A percentile compares a stretch with the other conserved stretches of the same genome.
phyloP scores from a whole-genome alignment of 2,329 filamentous ascomycete genomes.

The Chaetomium sp. region DNA sequence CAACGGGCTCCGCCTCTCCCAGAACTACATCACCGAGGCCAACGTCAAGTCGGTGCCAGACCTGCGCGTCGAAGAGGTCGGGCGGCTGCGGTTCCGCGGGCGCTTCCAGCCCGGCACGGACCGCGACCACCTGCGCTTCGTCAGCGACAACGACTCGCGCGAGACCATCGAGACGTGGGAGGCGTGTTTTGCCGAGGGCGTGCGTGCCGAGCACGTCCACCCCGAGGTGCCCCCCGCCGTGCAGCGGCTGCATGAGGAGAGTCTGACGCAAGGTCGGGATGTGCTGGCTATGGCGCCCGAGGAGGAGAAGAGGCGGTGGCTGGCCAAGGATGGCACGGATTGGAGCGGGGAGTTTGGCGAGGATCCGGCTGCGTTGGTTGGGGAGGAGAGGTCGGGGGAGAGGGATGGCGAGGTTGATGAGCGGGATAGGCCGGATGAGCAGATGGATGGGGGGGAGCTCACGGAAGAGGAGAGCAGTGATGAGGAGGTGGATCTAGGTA shows the following conservation, averaged over 20 bases:
- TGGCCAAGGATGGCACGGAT: slow-evolving; percentile 77
- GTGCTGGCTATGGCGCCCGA: slow-evolving; percentile 72
- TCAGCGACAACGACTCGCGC: slow-evolving; percentile 82
- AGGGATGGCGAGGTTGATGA: slow-evolving; percentile 38
- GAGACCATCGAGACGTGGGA: slow-evolving; percentile 97
- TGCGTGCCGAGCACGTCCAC: slow-evolving; percentile 69
- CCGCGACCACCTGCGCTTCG: slow-evolving; percentile 78
- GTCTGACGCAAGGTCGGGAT: slow-evolving; percentile 76
- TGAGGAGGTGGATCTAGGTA: slow-evolving; percentile 29
- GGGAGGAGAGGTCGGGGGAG: slow-evolving; percentile 20
- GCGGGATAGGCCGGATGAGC: slow-evolving; percentile 40
- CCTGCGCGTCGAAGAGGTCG: slow-evolving; percentile 76
- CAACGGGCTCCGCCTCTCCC: slow-evolving; percentile 73
- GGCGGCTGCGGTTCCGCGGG: slow-evolving; percentile 76
- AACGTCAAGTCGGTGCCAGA: slow-evolving; percentile 72
- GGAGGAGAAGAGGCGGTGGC: slow-evolving; percentile 75
- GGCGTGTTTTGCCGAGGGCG: slow-evolving; percentile 84
- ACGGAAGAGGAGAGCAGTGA: background rate
- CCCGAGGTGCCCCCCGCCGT: slow-evolving; percentile 73
- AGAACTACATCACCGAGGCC: slow-evolving; percentile 87
- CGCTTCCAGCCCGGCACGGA: slow-evolving; percentile 91
- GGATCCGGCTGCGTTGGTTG: slow-evolving; percentile 62
- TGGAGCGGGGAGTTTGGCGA: slow-evolving; percentile 86
- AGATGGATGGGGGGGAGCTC: background rate
- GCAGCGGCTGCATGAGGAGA: slow-evolving; percentile 77